These are phyloP conservation scores for Fraxinus xanthoxyloides DNA, from an alignment of 305 asterid species.

Conservation along the genomic window DNA sequence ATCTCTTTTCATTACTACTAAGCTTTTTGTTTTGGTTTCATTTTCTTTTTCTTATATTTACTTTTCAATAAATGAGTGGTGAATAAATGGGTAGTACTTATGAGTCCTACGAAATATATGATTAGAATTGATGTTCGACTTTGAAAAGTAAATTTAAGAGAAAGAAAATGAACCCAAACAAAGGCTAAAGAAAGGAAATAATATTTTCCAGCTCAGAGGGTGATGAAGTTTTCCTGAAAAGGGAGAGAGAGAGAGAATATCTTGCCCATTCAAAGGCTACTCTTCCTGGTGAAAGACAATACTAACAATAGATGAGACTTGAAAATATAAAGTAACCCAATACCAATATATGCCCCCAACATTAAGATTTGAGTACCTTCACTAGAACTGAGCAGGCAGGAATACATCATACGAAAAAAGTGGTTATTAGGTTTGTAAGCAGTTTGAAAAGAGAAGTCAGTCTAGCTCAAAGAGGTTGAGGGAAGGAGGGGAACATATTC, in stretches of 20 bases:
- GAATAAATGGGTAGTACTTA: background rate
- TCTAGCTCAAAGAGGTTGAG: background rate
- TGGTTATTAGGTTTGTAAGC: background rate
- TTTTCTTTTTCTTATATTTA: background rate
- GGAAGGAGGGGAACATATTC: background rate
- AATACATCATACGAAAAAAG: background rate
- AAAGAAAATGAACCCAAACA: background rate
- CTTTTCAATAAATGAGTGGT: background rate
- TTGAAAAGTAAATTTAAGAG: background rate
- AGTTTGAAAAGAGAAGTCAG: background rate
- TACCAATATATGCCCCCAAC: background rate
- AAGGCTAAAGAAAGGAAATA: background rate
- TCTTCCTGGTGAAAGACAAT: background rate
- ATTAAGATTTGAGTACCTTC: background rate
- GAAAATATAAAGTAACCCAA: background rate
- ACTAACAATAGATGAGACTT: background rate
- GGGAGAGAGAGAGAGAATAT: background rate
- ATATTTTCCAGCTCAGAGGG: background rate
- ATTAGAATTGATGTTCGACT: background rate
- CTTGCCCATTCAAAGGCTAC: background rate
- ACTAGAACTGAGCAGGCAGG: background rate
- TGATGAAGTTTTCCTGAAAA: too few relatives aligned
- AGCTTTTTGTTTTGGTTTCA: background rate
- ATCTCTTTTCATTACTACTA: background rate
- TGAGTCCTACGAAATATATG: background rate